Conservation (phyloP, 495 filamentous ascomycete genomes). For the Oleoguttula mirabilis region DNA sequence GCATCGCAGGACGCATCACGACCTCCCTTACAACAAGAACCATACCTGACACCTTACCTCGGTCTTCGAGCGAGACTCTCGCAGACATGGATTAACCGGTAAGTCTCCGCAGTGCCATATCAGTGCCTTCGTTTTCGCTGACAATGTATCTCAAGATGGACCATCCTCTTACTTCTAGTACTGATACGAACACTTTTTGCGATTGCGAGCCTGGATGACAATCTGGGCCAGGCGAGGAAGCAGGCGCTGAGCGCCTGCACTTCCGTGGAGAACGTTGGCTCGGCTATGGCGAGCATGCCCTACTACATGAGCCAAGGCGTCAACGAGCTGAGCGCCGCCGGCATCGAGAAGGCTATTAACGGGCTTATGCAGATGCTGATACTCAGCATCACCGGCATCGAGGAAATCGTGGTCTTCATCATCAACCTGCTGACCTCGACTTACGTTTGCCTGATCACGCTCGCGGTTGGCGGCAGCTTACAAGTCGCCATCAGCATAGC, state of each 20-base stretch:
- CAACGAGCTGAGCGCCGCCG: conserved; percentile 68
- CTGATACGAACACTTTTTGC: conserved; percentile 70
- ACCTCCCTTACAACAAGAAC: conserved; percentile 39
- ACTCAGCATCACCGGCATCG: conserved; percentile 68
- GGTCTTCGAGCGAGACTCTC: conserved; percentile 81
- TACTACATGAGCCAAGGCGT: conserved; percentile 81
- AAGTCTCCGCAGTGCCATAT: too few relatives aligned
- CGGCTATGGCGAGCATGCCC: conserved; percentile 94
- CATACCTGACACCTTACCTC: conserved; percentile 77
- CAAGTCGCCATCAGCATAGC: conserved; percentile 55
- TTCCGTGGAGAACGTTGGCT: conserved; percentile 85
- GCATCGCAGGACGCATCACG: conserved; percentile 34
- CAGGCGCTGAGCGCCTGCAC: conserved; percentile 83
- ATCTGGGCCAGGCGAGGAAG: conserved; percentile 59
- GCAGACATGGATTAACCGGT: conserved; percentile 53
- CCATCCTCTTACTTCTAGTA: conserved; percentile 73
- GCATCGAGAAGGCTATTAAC: conserved; percentile 63
- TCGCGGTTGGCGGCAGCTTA: conserved; percentile 66
- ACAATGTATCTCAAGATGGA: conserved; percentile 93
- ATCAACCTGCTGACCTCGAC: conserved; percentile 81
- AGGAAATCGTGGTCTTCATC: conserved; percentile 78
- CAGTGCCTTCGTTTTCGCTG: background rate
- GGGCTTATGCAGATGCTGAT: conserved; percentile 64
- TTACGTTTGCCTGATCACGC: conserved; percentile 73
- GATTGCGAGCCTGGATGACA: conserved; percentile 51